These are phyloP conservation scores for Pestalotiopsis sp. DNA, from an alignment of 2,329 filamentous ascomycete species.

Conservation along the genomic window DNA sequence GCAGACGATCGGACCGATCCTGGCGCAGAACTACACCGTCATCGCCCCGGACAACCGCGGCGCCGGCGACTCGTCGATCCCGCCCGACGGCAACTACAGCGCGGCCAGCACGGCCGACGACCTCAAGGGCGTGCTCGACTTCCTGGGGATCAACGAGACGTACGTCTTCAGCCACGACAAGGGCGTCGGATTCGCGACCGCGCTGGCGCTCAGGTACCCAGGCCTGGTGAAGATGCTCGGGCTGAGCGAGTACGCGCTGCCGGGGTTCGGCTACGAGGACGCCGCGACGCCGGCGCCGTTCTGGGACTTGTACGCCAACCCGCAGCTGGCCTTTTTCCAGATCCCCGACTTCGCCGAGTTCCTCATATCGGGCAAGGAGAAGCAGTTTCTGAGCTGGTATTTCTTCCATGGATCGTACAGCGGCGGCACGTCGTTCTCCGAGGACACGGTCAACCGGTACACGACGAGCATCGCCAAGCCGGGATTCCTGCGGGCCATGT, in stretches of 20 bases:
- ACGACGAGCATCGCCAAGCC: conserved; percentile 44
- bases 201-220: conserved; percentile 41
- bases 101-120: conserved; percentile 41
- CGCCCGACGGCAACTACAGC: conserved; percentile 42
- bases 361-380: conserved; percentile 45
- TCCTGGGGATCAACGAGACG: conserved; percentile 42
- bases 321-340: conserved; percentile 47
- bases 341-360: conserved; percentile 49
- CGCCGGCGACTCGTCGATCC: conserved; percentile 42
- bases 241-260: conserved; percentile 43
- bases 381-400: conserved; percentile 46
- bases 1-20: conserved; percentile 41
- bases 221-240: conserved; percentile 36
- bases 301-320: conserved; percentile 43
- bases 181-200: conserved; percentile 43
- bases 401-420: conserved; percentile 48
- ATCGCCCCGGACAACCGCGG: conserved; percentile 46
- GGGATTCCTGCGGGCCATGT: conserved; percentile 39
- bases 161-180: conserved; percentile 51
- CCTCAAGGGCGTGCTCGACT: conserved; percentile 42
- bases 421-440: conserved; percentile 37
- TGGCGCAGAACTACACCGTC: conserved; percentile 45
- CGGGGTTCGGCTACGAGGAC: conserved; percentile 43
- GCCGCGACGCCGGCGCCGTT: conserved; percentile 31
- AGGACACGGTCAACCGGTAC: conserved; percentile 42